Evolutionary conservation across 805 yeast genomes (phyloP), one percentile per base, ranked within the genome.

Genomic region (Isabelozyma rhagii): DNA sequence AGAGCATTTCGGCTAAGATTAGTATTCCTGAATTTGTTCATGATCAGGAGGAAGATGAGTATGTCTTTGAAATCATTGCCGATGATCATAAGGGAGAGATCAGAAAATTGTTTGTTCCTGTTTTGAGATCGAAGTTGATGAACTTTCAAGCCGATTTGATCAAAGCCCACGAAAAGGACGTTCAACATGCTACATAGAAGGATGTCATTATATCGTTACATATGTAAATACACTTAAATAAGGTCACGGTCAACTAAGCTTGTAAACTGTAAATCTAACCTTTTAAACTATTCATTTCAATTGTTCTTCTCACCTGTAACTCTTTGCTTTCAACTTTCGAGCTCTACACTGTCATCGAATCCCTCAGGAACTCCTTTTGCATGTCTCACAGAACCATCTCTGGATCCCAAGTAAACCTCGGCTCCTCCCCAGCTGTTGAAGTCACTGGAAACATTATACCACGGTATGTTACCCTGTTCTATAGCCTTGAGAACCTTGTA

Each of bases 321-420:
- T 15, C 17, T 15, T 15, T 2, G 17, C 17, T 15, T 2, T 15
- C 25, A 21, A 21, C 25, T 21, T 21, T 21, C 25, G 6, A 21
- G 43, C 28, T 34, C 41, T 48, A 11, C 39, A 14, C 50, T 46
- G n/a, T 54, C 68, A 54, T 71, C 81, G 66, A 91, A 91, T 7
- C 96, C 96, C 47, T 85, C 87, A 1, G 97, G 97, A 10, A 90
- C 97, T 7, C 96, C 97, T 52, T 79, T 79, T 0, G 97, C 97
- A 55, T 84, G 90, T 46, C 77, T 71, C 67, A 75, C 79, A 80
- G 51, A 69, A 56, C 89, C 89, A 76, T 60, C 71, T 53, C 76
- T 69, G 51, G 63, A 62, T 18, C 77, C 77, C 27, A 72, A 63
- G 43, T 72, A 74, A 4, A 76, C 59, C 53, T 71, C 77, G 5